Evolutionary conservation across 228 moss, liverwort and hornwort genomes (phyloP).

Genomic region (Sphagnum magellanicum): DNA sequence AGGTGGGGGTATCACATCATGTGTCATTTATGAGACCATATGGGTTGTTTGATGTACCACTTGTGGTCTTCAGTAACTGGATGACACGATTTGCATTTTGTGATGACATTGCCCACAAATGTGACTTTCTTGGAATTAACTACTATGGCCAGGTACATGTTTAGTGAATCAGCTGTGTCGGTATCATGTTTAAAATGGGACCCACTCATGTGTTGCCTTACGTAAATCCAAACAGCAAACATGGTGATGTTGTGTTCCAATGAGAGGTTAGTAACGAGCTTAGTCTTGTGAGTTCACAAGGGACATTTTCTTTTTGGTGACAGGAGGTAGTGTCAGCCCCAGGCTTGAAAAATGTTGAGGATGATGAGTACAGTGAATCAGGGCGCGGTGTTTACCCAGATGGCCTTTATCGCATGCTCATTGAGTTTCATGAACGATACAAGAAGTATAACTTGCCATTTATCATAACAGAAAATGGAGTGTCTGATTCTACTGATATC

Average conservation of each 20-base stretch:
- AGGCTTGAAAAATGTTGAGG: constrained; percentile 76
- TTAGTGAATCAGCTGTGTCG: not conserved
- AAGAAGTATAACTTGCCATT: constrained; percentile 68
- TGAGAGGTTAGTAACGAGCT: too few relatives aligned
- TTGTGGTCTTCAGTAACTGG: constrained; percentile 84
- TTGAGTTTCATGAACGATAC: constrained; percentile 85
- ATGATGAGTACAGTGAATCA: constrained; percentile 92
- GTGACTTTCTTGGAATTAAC: constrained; percentile 92
- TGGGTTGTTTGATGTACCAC: constrained; percentile 88
- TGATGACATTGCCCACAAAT: constrained; percentile 71
- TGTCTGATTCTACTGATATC: constrained; percentile 88
- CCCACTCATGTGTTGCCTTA: not conserved
- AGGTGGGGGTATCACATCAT: constrained; percentile 92
- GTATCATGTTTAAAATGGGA: not conserved
- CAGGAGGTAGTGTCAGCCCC: constrained; percentile 90
- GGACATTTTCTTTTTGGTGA: not conserved
- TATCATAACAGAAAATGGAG: constrained; percentile 94
- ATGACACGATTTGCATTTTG: constrained; percentile 88
- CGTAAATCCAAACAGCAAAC: too few relatives aligned
- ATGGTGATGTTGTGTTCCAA: too few relatives aligned
- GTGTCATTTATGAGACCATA: constrained; percentile 98
- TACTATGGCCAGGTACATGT: constrained; percentile 88
- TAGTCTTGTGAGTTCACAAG: too few relatives aligned
- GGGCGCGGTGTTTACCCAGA: constrained; percentile 98
- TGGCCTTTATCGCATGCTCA: constrained; percentile 78